phyloP scores from a whole-genome alignment of 169 alveolate species.

The Plasmodium ovale region DNA sequence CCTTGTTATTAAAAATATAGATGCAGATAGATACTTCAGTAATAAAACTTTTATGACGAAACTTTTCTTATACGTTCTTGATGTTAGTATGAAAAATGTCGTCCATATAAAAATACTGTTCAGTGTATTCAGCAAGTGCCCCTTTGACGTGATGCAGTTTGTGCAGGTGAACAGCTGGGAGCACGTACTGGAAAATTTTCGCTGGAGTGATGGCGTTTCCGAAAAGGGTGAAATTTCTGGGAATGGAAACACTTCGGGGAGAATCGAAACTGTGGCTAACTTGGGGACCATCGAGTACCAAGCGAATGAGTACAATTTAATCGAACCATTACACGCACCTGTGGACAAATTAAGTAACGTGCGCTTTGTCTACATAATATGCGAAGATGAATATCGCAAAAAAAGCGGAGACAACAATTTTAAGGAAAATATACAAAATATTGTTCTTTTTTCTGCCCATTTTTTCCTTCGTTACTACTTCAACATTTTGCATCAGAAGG shows the following conservation, averaged over 20 bases:
- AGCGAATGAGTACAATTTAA: slow-evolving; percentile 16
- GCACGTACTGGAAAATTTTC: too few species aligned
- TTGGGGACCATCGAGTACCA: neutral
- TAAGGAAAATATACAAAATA: slow-evolving; percentile 22
- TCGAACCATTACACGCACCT: slow-evolving; percentile 11
- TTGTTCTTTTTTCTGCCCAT: slow-evolving; percentile 10
- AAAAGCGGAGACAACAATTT: neutral
- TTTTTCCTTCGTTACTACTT: slow-evolving; percentile 59
- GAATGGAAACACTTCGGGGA: neutral
- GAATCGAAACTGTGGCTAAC: neutral
- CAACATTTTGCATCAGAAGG: slow-evolving; percentile 1
- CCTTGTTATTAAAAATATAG: slow-evolving; percentile 9
- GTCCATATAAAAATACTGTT: slow-evolving; percentile 36
- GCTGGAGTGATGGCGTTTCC: too few species aligned
- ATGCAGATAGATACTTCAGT: slow-evolving; percentile 15
- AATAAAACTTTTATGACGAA: slow-evolving; percentile 42
- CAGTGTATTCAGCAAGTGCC: slow-evolving; percentile 28
- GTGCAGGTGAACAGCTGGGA: neutral
- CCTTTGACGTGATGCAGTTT: slow-evolving; percentile 40
- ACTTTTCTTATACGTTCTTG: slow-evolving; percentile 28
- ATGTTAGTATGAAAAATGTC: slow-evolving; percentile 46
- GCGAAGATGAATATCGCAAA: slow-evolving; percentile 60
- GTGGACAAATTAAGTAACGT: slow-evolving; percentile 34
- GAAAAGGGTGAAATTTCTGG: neutral
- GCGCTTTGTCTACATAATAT: slow-evolving; percentile 46